Evolutionary conservation across 2,329 filamentous ascomycete genomes (phyloP), one percentile per base, ranked within the genome.

Genomic region (Stagonosporopsis vannaccii): DNA sequence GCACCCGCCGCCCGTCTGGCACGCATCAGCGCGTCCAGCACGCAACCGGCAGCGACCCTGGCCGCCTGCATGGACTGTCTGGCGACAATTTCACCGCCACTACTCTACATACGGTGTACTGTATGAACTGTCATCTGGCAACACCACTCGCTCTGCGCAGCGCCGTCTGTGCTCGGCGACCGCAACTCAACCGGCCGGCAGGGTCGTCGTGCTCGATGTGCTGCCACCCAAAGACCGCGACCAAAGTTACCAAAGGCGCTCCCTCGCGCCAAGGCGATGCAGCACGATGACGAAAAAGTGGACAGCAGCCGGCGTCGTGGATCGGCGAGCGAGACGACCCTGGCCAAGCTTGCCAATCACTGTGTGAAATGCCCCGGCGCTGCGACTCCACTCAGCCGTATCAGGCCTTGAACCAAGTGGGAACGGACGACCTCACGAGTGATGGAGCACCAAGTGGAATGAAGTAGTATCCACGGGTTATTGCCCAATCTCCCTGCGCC

Each of bases 271-370:
- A 56, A 51, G 53, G 43, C 41, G 25, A 41, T 37, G 49, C 59
- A 51, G 65, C 63, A 59, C 63, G 63, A 63, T 69, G 67, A 69
- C 67, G 67, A 67, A 60, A 36, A 36, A 42, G 46, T 46, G 58
- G 48, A 36, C 36, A 37, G 36, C 36, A 50, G 22, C 45, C 44
- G 25, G 51, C 53, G 49, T 43, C 53, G 59, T 58, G 51, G 62
- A 45, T 51, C 60, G 62, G 59, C 52, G 52, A 60, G 48, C 58
- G 54, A 60, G 59, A 55, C 55, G 60, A 59, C 61, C 66, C 64
- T 67, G 61, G 57, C 58, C 58, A 13, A 32, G 26, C 17, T 43
- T 41, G 54, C 63, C 66, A 69, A 62, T 66, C 56, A 54, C 48
- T 20, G 47, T 48, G 30, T 17, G 37, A 46, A 51, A 42, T 47